Evolutionary conservation across 345 rosid genomes (phyloP), one percentile per base, ranked within the genome.

Genomic region (Tarenaya hassleriana): DNA sequence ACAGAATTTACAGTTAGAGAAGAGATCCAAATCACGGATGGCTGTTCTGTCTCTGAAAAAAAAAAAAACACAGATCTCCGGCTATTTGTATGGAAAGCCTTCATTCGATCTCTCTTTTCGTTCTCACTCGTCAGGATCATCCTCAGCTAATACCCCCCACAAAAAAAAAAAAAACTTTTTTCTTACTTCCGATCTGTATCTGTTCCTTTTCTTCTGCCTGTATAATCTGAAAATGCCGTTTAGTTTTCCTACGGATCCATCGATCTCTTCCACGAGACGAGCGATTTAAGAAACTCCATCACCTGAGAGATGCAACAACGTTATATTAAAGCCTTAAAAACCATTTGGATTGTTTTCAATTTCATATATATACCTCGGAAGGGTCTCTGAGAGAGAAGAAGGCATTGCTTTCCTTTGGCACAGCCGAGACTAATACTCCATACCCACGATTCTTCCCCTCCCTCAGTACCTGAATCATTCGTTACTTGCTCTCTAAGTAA

Each of bases 351-450:
- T n/a, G n/a, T n/a, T n/a, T n/a, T n/a, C n/a, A n/a, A n/a, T n/a
- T n/a, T n/a, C n/a, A n/a, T n/a, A n/a, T n/a, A n/a, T 24, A 50
- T 76, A 88, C 98, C 95, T 88, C 94, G 35, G 85, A 74, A 10
- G 98, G 88, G 19, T 92, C 88, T 56, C 79, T 73, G 6, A 92
- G 84, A 7, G 96, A 92, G 73, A 79, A 92, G 71, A 56, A 72
- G 24, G 98, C 98, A 52, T 69, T 73, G 64, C 80, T 84, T 52
- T 84, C 90, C 77, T 88, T 92, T 2, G 95, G 96, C 15, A 56
- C 50, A 9, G 92, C 70, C 11, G 96, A 82, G 46, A 92, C 98
- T 56, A 92, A 52, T 64, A 92, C 80, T 50, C 98, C 95, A 67
- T 58, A 77, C 16, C 96, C 98, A 1, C 72, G 61, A 16, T 79